Conservation (phyloP, 2,329 filamentous ascomycete genomes). For the Talaromyces sp. region DNA sequence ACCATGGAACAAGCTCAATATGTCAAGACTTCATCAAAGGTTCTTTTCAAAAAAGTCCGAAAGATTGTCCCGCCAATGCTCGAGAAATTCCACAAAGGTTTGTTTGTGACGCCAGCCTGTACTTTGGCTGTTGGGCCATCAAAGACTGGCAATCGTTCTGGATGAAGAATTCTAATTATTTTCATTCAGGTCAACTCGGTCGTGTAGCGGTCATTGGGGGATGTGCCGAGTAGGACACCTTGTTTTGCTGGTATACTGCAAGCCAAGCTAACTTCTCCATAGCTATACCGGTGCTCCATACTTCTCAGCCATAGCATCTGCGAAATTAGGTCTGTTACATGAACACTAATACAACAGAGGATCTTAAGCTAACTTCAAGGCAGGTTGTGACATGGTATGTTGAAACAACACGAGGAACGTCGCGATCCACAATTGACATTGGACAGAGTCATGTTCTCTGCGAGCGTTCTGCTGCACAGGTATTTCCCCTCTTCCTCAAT, state of each 20-base stretch:
- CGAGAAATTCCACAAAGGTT: conserved; percentile 94
- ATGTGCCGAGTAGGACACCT: conserved; percentile 68
- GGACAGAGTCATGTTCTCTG: conserved; percentile 81
- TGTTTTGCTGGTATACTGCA: background rate
- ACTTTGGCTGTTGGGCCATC: no score
- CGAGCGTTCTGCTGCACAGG: conserved; percentile 76
- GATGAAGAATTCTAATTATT: conserved; percentile 3
- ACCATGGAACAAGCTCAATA: conserved; percentile 39
- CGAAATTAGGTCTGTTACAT: conserved; percentile 66
- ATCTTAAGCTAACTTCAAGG: conserved; percentile 13
- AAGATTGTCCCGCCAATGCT: conserved; percentile 94
- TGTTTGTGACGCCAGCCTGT: no score
- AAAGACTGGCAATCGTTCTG: no score
- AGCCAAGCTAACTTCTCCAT: conserved; percentile 13
- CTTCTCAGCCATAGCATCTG: conserved; percentile 96
- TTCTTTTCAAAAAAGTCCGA: conserved; percentile 77
- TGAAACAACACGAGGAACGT: background rate
- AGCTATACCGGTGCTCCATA: conserved; percentile 94
- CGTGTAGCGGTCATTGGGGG: conserved; percentile 92
- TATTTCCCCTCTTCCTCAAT: conserved; percentile 23
- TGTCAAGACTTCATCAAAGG: conserved; percentile 70
- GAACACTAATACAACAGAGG: background rate
- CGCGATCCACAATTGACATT: conserved; percentile 17
- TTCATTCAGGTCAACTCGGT: conserved; percentile 79
- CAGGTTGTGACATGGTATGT: conserved; percentile 75